Evolutionary conservation across 371 early-diverging fungal genomes (phyloP), one percentile per base, ranked within the genome.

Genomic region (Basidiobolus meristosporus): DNA sequence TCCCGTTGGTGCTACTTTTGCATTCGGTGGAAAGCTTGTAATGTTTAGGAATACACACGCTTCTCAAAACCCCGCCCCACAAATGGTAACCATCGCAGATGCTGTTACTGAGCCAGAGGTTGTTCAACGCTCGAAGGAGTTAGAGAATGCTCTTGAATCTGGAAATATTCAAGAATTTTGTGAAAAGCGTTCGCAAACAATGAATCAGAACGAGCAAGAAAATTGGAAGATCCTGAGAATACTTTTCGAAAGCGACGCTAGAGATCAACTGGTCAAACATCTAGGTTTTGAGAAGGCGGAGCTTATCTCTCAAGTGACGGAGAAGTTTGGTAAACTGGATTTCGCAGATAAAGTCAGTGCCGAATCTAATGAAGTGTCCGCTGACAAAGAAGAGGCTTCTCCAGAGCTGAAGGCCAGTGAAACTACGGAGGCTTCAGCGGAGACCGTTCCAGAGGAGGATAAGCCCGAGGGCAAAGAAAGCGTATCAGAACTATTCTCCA

Each of bases 21-120:
- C 83, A 7, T 93, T 90, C 47, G 90, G 93, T 45, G 85, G 85
- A 20, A 78, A 82, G 50, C 63, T 97, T 15, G 81, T 82, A 12
- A 56, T 62, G 15, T 85, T 87, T 50, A 57, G 59, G 22, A 47
- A 47, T 9, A 58, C 62, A 5, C 58, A 63, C 19, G 14, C 36
- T 10, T 19, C 18, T 4, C n/a, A 43, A 35, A 3, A 56, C 64
- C 7, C 47, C 61, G 18, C 65, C 60, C 21, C 26, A 26, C 26
- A 26, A 9, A 5, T 26, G 26, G 65, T 67, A 6, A 51, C 49
- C 19, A 44, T 71, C 17, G 60, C 53, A 37, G 55, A 51, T 2
- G 65, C 82, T 17, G 64, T 69, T 1, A 67, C 79, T 6, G 78
- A 82, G 28, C 63, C 70, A 2, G 67, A 65, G 4, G 56, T 85